These are phyloP conservation scores for Coemansia sp. DNA, from an alignment of 192 early-diverging fungal species.

Conservation along the genomic window DNA sequence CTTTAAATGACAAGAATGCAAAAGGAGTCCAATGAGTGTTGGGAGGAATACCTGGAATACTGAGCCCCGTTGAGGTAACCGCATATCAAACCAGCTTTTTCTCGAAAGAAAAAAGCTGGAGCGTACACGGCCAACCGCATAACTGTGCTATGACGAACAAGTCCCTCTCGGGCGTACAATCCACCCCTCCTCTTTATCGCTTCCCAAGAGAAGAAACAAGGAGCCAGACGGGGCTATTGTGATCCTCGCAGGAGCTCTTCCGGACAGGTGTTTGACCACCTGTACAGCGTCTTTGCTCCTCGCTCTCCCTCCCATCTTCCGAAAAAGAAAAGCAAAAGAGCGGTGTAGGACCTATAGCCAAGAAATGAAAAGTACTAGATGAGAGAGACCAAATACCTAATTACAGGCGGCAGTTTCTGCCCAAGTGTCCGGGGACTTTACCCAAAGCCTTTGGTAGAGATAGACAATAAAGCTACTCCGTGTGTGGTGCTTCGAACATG, in stretches of 20 bases:
- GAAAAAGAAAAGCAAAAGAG: not conserved
- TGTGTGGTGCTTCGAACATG: slow-evolving; percentile 50
- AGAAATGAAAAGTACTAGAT: not conserved
- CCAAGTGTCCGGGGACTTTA: slow-evolving; percentile 55
- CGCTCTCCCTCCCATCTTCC: slow-evolving; percentile 7
- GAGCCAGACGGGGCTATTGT: not conserved
- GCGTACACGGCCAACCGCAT: slow-evolving; percentile 41
- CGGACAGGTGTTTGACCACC: not conserved
- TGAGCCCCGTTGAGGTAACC: slow-evolving; percentile 57
- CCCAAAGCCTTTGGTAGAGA: slow-evolving; percentile 39
- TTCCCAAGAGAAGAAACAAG: slow-evolving; percentile 1
- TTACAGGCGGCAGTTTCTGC: slow-evolving; percentile 58
- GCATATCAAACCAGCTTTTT: slow-evolving; percentile 5
- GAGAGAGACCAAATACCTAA: slow-evolving; percentile 39
- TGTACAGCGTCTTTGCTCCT: slow-evolving; percentile 27
- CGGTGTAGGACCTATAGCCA: slow-evolving; percentile 5
- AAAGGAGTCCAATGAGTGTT: slow-evolving; percentile 2
- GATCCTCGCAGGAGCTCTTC: slow-evolving; percentile 32
- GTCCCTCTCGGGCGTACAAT: slow-evolving; percentile 1
- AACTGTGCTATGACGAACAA: slow-evolving; percentile 58
- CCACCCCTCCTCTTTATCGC: not conserved
- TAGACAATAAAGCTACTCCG: slow-evolving; percentile 28
- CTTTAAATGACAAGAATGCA: not conserved
- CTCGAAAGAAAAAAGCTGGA: not conserved
- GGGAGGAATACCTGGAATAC: slow-evolving; percentile 52